Base-by-base conservation (phyloP, 192 early-diverging fungal genomes). In the Rhizophagus clarus region DNA sequence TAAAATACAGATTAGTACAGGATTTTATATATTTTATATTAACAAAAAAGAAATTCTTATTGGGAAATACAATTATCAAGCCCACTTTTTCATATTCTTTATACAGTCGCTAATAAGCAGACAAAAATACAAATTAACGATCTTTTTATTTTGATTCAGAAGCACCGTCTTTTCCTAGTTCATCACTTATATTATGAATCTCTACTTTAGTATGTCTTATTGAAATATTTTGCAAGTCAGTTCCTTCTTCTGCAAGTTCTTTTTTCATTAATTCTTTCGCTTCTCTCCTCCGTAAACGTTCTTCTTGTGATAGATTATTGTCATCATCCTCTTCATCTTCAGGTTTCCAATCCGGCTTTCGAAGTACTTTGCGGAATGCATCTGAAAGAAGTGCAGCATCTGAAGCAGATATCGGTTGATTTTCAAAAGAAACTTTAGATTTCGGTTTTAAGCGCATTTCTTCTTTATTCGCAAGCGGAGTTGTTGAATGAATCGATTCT, bases 201-300 rank as follows among this genome's bases (percentile, higher is more conserved):
- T 74, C 47, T 51, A 74, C n/a, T 74, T 26, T 49, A 24, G 73
- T 61, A 11, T 74, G 73, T 9, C 56, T 49, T 74, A 42, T 49
- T 61, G 42, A 60, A 49, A 74, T 24, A 51, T 47, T 74, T 12
- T 74, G 73, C 34, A 74, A 29, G 11, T 47, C 73, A 7, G 47
- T 49, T 34, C 73, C 73, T 74, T 74, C 73, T 20, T 74, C 73
- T 15, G 73, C 73, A 40, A 74, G 49, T 61, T 74, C 73, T 60
- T 74, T 74, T 60, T 74, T 74, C 73, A 74, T 74, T 32, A 74
- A 51, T 61, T 51, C 73, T 74, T 74, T 74, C 10, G 73, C 73
- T 61, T 74, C 73, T 74, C 45, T 49, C 49, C 73, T 49, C 24
- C 45, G 28, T 24, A 20, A 20, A 29, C 26, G 45, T 56, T 74